These are phyloP conservation scores for Fistulinella prunicolor DNA, from an alignment of 768 basidiomycete species.

Conservation along the genomic window DNA sequence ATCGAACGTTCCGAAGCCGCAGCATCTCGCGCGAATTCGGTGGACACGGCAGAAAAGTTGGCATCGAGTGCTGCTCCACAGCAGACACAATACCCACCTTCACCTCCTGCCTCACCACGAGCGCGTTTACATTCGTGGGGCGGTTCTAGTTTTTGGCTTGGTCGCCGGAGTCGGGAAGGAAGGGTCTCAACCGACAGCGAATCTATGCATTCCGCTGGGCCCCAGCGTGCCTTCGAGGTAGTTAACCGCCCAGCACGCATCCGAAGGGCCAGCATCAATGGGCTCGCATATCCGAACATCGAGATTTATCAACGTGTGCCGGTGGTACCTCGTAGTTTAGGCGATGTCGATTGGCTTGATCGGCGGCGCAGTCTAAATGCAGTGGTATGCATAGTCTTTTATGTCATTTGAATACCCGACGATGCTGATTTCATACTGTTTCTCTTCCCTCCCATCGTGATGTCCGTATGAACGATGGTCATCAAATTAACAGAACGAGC, in stretches of 20 bases:
- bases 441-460: conserved; percentile 3
- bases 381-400: conserved; percentile 49
- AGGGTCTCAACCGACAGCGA: conserved; percentile 41
- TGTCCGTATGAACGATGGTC: conserved; percentile 3
- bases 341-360: conserved; percentile 77
- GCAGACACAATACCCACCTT: conserved; percentile 30
- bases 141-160: conserved; percentile 36
- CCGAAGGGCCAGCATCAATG: conserved; percentile 51
- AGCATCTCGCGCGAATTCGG: conserved; percentile 36
- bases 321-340: conserved; percentile 50
- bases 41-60: conserved; percentile 41
- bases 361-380: conserved; percentile 68
- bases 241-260: conserved; percentile 47
- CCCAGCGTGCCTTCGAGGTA: conserved; percentile 45
- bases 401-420: conserved; percentile 13
- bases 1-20: conserved; percentile 23
- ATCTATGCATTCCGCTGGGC: conserved; percentile 33
- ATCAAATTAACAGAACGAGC: conserved; percentile 60
- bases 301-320: conserved; percentile 44
- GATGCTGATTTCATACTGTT: conserved; percentile 21
- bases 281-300: conserved; percentile 42
- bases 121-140: conserved; percentile 38
- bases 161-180: conserved; percentile 35
- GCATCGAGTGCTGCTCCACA: conserved; percentile 28
- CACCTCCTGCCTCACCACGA: conserved; percentile 32